These are phyloP conservation scores for Rehmannia glutinosa DNA, from an alignment of 257 asterid genomes.

Conservation along the genomic window DNA sequence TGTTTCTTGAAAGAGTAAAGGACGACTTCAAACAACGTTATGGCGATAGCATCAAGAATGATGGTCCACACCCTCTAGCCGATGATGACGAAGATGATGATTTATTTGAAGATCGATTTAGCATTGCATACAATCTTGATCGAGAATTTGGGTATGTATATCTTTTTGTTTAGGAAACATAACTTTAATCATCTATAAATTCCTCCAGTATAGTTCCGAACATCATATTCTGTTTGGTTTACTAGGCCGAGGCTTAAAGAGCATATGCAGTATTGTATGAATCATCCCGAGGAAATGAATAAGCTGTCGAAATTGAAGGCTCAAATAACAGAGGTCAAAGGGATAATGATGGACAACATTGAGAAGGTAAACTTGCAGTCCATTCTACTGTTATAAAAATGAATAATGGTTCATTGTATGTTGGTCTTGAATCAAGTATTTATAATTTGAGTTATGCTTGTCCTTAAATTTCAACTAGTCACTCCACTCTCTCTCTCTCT, in stretches of 20 bases:
- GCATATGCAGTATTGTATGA: slow-evolving; percentile 92
- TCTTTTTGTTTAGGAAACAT: not conserved
- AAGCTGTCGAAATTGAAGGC: slow-evolving; percentile 89
- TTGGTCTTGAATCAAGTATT: not conserved
- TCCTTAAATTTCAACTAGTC: not conserved
- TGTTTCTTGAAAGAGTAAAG: slow-evolving; percentile 92
- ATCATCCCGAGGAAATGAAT: slow-evolving; percentile 91
- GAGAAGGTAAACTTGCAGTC: slow-evolving; percentile 61
- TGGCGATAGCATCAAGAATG: slow-evolving; percentile 64
- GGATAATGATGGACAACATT: slow-evolving; percentile 97
- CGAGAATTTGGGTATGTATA: slow-evolving; percentile 81
- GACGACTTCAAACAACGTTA: slow-evolving; percentile 78
- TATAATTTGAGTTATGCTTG: not conserved
- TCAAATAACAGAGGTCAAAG: slow-evolving; percentile 93
- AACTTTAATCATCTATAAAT: not conserved
- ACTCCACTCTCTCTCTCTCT: not conserved
- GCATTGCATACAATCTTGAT: slow-evolving; percentile 95
- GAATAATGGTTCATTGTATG: not conserved
- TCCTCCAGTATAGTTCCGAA: not conserved
- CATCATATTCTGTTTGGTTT: slow-evolving; percentile 13
- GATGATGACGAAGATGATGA: too few relatives aligned
- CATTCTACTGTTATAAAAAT: not conserved
- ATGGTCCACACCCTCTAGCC: slow-evolving; percentile 70
- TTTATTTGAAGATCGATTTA: too few relatives aligned
- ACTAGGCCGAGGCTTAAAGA: slow-evolving; percentile 86